Evolutionary conservation across 208 protist genomes (phyloP).

Genomic region (Endotrypanum monterogeii): DNA sequence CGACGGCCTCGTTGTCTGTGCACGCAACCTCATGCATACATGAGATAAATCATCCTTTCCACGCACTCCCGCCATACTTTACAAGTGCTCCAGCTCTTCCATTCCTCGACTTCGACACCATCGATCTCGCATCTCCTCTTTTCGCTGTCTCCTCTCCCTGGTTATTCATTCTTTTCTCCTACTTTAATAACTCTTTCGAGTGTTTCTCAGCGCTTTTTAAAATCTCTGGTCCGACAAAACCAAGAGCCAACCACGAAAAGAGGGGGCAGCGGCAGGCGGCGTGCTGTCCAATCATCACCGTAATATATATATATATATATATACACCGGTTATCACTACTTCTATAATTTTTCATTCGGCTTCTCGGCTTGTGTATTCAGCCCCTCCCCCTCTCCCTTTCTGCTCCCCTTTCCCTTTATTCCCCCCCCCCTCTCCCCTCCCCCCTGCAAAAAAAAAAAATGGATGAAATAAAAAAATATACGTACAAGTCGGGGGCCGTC

Average conservation of each 20-base stretch:
- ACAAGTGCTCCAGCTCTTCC: neutral
- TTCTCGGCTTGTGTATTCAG: neutral
- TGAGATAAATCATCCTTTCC: neutral
- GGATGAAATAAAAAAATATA: slow-evolving; percentile 72
- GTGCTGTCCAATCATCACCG: too few species aligned
- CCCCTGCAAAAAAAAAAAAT: slow-evolving; percentile 2
- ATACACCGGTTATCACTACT: too few species aligned
- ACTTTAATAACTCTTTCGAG: too few species aligned
- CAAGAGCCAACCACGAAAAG: too few species aligned
- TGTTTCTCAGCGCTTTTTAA: too few species aligned
- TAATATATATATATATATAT: too few species aligned
- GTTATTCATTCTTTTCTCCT: neutral
- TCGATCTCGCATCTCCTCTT: neutral
- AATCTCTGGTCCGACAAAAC: too few species aligned
- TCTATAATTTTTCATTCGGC: neutral
- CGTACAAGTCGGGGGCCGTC: slow-evolving; percentile 84
- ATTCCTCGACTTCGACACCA: neutral
- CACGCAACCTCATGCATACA: neutral
- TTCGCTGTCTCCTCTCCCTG: neutral
- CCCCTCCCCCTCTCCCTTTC: neutral
- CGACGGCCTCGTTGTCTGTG: neutral
- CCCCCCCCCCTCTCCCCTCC: neutral
- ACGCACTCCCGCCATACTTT: neutral
- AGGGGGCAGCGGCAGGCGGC: too few species aligned
- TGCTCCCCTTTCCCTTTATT: neutral